Conservation (phyloP, 2,329 filamentous ascomycete genomes). For the Penicillium digitatum region DNA sequence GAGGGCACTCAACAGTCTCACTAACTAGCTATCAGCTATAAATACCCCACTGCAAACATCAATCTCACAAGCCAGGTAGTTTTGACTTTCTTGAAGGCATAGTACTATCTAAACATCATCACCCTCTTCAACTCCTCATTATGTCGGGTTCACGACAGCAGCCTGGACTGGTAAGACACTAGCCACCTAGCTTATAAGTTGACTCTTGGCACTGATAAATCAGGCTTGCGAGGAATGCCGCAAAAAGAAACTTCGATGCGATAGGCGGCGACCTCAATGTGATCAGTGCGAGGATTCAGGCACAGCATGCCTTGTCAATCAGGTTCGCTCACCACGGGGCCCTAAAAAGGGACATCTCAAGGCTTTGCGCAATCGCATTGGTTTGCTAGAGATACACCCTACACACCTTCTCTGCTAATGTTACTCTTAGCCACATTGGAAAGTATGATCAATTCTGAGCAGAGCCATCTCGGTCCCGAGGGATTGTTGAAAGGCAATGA, state of each 20-base stretch:
- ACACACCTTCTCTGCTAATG: not conserved
- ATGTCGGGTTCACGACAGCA: conserved; percentile 7
- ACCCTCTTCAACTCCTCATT: not conserved
- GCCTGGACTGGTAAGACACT: conserved; percentile 6
- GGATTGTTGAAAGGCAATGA: not conserved
- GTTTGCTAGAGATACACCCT: conserved; percentile 9
- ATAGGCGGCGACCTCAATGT: conserved; percentile 26
- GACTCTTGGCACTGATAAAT: not conserved
- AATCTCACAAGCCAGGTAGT: not conserved
- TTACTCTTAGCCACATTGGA: not conserved
- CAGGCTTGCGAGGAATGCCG: conserved; percentile 31
- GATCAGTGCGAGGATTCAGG: conserved; percentile 29
- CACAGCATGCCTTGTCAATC: conserved; percentile 27
- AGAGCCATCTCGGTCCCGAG: not conserved
- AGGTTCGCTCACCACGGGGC: conserved; percentile 24
- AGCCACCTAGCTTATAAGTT: not conserved
- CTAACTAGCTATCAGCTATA: not conserved
- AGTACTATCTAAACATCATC: not conserved
- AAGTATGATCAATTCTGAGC: conserved; percentile 1
- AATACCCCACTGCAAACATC: not conserved
- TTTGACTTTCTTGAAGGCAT: not conserved
- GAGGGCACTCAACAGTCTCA: not conserved
- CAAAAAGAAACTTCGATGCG: conserved; percentile 29
- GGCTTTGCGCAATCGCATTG: conserved; percentile 28
- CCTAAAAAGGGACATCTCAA: conserved; percentile 30